phyloP scores from a whole-genome alignment of 352 stramenopile species.

The Aphanomyces astaci region DNA sequence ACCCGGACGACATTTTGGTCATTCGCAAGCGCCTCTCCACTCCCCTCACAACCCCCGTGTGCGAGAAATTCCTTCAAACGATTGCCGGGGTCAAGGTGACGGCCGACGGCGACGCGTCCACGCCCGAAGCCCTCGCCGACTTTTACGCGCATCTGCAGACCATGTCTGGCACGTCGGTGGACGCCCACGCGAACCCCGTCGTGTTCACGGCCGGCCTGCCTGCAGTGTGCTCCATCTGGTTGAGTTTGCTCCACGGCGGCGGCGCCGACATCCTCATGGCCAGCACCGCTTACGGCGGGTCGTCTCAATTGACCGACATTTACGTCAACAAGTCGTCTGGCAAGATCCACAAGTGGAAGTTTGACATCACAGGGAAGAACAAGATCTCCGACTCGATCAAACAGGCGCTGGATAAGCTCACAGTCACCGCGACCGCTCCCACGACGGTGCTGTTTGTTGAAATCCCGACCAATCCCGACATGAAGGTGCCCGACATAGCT shows the following conservation, averaged over 20 bases:
- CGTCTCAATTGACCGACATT: constrained; percentile 25
- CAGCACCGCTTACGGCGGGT: constrained; percentile 25
- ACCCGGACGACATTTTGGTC: constrained; percentile 22
- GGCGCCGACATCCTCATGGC: constrained; percentile 27
- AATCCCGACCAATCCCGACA: constrained; percentile 29
- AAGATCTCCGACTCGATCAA: constrained; percentile 23
- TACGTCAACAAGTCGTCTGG: constrained; percentile 1
- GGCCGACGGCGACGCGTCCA: constrained; percentile 8
- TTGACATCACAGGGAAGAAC: constrained; percentile 27
- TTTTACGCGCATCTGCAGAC: constrained; percentile 26
- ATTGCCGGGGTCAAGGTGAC: constrained; percentile 22
- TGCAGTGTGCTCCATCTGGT: constrained; percentile 24
- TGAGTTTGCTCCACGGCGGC: constrained; percentile 16
- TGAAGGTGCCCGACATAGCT: constrained; percentile 27
- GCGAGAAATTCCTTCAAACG: constrained; percentile 20
- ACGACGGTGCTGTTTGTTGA: constrained; percentile 26
- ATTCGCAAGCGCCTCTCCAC: constrained; percentile 25
- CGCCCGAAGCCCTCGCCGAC: background rate
- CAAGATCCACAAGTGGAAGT: constrained; percentile 23
- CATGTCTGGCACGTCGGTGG: constrained; percentile 24
- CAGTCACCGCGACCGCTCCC: background rate
- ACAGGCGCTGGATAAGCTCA: constrained; percentile 8
- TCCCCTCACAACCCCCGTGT: constrained; percentile 25
- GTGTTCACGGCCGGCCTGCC: constrained; percentile 25
- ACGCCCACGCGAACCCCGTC: constrained; percentile 12